These are phyloP conservation scores for Bryoerythrophyllum caledonicum DNA, from an alignment of 225 moss, liverwort and hornwort species.

Conservation along the genomic window DNA sequence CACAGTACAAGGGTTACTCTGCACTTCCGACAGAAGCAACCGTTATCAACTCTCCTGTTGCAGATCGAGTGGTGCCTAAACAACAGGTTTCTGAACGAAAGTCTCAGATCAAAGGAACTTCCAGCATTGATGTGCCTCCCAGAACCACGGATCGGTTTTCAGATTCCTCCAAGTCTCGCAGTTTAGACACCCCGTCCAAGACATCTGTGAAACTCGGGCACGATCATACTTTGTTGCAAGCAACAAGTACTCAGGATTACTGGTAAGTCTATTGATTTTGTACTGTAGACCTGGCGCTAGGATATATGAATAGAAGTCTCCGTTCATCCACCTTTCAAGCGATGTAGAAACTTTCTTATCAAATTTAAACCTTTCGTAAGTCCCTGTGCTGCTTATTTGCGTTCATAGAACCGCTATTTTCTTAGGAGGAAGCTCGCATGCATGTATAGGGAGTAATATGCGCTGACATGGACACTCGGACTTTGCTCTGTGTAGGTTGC, in stretches of 20 bases:
- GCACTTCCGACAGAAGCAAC: constrained; percentile 61
- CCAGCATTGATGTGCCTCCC: constrained; percentile 71
- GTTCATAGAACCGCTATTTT: no score
- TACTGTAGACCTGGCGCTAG: neutral
- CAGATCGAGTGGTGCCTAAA: constrained; percentile 53
- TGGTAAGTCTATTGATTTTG: constrained; percentile 54
- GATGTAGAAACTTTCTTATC: constrained; percentile 7
- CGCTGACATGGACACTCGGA: constrained; percentile 17
- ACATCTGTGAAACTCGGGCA: constrained; percentile 72
- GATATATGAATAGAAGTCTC: neutral
- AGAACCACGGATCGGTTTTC: constrained; percentile 57
- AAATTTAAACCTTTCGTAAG: constrained; percentile 3
- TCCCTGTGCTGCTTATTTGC: neutral
- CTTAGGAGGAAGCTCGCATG: neutral
- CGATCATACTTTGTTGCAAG: constrained; percentile 87
- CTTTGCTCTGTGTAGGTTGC: constrained; percentile 57
- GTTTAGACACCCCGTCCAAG: constrained; percentile 61
- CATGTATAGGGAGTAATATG: neutral
- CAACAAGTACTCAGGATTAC: constrained; percentile 85
- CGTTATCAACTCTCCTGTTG: constrained; percentile 48
- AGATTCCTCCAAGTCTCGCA: constrained; percentile 50
- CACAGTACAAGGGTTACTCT: constrained; percentile 59
- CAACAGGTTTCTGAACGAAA: constrained; percentile 60
- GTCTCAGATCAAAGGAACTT: constrained; percentile 51
- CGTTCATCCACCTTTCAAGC: constrained; percentile 1